Evolutionary conservation across 2,329 filamentous ascomycete genomes (phyloP), one percentile per base, ranked within the genome.

Genomic region (Didymella glomerata): DNA sequence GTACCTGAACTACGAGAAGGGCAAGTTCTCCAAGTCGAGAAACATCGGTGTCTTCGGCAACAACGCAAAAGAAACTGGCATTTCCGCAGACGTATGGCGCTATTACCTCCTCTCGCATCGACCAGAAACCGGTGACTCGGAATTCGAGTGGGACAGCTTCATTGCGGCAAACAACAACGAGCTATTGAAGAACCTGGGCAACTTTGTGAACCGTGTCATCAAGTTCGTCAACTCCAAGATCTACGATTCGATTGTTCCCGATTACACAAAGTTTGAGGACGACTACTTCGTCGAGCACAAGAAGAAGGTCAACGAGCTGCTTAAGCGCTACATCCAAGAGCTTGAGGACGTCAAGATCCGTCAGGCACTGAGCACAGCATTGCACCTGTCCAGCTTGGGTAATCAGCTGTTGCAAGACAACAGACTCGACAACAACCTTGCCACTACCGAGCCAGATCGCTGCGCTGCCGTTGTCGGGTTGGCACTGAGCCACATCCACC

Each of bases 11-110:
- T 79, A 79, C 60, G 77, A 79, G 57, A 75, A 76, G 61, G 74
- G 73, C 49, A 97, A 97, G 76, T 97, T 97, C 81, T 93, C 90
- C 75, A 97, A 97, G 79, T 95, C 91, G 49, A 86, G 92, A 69
- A 91, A 90, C 30, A 86, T 97, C 36, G 93, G 93, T 70, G 93
- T 97, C 1, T 97, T 97, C 72, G 93, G 93, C 49, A 93, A 91
- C 79, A 92, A 91, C 70, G 93, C 92, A 46, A 90, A 90, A 78
- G 89, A 96, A 54, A 97, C 92, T 9, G 93, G 92, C 20, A 85
- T 97, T 18, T 86, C 90, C 16, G 83, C 92, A 0, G 91, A 94
- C 63, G 91, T 97, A n/a, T 97, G 93, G 92, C 85, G 93, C 66
- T 97, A 94, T 79, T 97, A 95, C 80, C 86, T 97, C 22, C 84